Percentiles rank a stretch among this genome's conserved stretches.
Conservation (phyloP, 352 stramenopile species). For the Lagenidium giganteum region DNA sequence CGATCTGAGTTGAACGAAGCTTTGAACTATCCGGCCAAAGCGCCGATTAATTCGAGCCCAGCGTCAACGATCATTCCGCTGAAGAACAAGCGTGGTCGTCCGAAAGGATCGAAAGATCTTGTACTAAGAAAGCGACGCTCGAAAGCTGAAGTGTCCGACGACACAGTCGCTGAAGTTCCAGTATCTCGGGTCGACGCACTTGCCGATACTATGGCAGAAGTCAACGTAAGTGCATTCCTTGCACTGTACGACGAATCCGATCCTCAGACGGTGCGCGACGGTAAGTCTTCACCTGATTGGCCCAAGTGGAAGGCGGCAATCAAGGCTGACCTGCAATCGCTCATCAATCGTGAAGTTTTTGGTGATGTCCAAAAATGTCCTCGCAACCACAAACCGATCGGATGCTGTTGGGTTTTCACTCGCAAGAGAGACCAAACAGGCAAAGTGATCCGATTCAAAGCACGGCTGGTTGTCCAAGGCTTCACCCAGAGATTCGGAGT, state of each 20-base stretch:
- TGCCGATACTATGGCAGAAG: constrained; percentile 1
- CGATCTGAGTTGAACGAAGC: constrained; percentile 5
- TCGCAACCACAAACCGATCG: constrained; percentile 7
- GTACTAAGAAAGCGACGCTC: constrained; percentile 5
- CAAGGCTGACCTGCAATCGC: no score
- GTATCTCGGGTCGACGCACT: no score
- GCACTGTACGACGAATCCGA: constrained; percentile 4
- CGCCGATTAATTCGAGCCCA: background rate
- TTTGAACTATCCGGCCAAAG: constrained; percentile 6
- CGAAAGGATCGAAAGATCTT: constrained; percentile 8
- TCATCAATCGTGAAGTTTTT: constrained; percentile 15
- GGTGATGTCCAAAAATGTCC: constrained; percentile 9
- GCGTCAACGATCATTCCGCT: background rate
- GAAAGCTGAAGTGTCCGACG: constrained; percentile 5
- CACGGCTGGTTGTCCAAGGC: constrained; percentile 10
- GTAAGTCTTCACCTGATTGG: constrained; percentile 5
- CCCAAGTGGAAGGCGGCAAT: constrained; percentile 6
- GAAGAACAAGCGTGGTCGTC: constrained; percentile 7
- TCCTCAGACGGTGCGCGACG: constrained; percentile 5
- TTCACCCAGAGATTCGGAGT: constrained; percentile 12
- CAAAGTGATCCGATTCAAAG: constrained; percentile 7
- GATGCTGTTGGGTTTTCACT: constrained; percentile 9
- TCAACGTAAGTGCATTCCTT: constrained; percentile 8
- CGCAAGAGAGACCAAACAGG: constrained; percentile 7
- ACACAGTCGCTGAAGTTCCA: no score